These are phyloP conservation scores for Cyberlindnera veronae DNA, from an alignment of 805 yeast species.

Conservation along the genomic window DNA sequence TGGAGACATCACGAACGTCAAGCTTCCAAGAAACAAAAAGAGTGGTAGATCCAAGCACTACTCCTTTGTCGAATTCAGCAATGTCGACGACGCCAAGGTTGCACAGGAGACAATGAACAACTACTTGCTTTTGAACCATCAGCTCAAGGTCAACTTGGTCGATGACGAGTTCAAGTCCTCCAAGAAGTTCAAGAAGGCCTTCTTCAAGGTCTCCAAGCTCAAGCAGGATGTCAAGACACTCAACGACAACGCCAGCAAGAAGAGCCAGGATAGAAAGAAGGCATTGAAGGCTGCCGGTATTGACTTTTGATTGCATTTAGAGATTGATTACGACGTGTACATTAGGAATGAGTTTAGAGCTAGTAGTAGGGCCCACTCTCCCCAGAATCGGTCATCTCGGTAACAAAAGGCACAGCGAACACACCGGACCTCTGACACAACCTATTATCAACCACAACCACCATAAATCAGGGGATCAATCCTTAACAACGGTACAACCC, in stretches of 20 bases:
- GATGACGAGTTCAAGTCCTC: conserved; percentile 42
- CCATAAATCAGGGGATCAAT: background rate
- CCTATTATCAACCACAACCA: too few relatives aligned
- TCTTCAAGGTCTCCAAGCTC: conserved; percentile 29
- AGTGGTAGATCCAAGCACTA: conserved; percentile 90
- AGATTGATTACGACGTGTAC: background rate
- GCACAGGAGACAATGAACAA: conserved; percentile 97
- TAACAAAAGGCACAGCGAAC: too few relatives aligned
- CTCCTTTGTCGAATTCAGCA: conserved; percentile 82
- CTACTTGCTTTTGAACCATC: conserved; percentile 83
- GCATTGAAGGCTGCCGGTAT: conserved; percentile 36
- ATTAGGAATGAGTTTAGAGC: too few relatives aligned
- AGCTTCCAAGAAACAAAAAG: conserved; percentile 83
- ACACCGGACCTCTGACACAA: too few relatives aligned
- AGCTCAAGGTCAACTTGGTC: conserved; percentile 65
- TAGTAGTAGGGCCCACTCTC: too few relatives aligned
- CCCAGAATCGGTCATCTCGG: too few relatives aligned
- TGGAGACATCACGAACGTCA: conserved; percentile 75
- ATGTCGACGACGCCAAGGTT: conserved; percentile 71
- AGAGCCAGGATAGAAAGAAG: conserved; percentile 32
- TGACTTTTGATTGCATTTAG: conserved; percentile 28
- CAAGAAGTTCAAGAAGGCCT: conserved; percentile 33
- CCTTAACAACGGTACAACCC: background rate
- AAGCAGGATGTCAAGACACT: conserved; percentile 31
- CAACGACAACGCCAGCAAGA: conserved; percentile 30